Conservation (phyloP, 202 grass and related monocot species). For the Panicum virgatum region DNA sequence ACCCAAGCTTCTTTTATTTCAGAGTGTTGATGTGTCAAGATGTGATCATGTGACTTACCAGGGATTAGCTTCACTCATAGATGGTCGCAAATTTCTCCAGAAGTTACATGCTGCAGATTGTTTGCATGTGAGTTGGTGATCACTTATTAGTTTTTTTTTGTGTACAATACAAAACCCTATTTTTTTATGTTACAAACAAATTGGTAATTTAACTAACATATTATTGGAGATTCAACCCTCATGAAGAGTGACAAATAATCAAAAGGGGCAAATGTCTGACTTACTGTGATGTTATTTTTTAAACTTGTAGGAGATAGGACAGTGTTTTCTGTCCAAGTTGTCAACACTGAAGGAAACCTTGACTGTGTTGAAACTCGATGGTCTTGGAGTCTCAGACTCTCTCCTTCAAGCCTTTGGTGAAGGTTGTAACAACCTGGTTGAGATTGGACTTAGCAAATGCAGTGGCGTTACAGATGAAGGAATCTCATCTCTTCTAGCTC, state of each 20-base stretch:
- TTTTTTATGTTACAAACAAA: background rate
- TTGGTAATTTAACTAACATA: background rate
- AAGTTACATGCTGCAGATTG: conserved; percentile 82
- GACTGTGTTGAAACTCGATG: conserved; percentile 76
- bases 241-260: background rate
- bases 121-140: conserved; percentile 67
- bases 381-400: conserved; percentile 67
- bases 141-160: conserved; percentile 7
- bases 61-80: conserved; percentile 70
- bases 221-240: background rate
- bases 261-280: conserved; percentile 13
- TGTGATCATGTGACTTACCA: conserved; percentile 78
- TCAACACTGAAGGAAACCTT: conserved; percentile 62
- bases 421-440: conserved; percentile 69
- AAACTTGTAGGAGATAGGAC: conserved; percentile 63
- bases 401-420: conserved; percentile 58
- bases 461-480: conserved; percentile 74
- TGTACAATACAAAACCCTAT: background rate
- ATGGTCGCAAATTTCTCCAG: conserved; percentile 68
- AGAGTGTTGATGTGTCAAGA: conserved; percentile 91
- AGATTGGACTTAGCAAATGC: conserved; percentile 96
- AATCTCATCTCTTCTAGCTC: conserved; percentile 69
- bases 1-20: conserved; percentile 30
- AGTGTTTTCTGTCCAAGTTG: conserved; percentile 72
- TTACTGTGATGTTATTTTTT: conserved; percentile 22